Evolutionary conservation across 2,329 filamentous ascomycete genomes (phyloP).

Genomic region (Dactylellina sp.): DNA sequence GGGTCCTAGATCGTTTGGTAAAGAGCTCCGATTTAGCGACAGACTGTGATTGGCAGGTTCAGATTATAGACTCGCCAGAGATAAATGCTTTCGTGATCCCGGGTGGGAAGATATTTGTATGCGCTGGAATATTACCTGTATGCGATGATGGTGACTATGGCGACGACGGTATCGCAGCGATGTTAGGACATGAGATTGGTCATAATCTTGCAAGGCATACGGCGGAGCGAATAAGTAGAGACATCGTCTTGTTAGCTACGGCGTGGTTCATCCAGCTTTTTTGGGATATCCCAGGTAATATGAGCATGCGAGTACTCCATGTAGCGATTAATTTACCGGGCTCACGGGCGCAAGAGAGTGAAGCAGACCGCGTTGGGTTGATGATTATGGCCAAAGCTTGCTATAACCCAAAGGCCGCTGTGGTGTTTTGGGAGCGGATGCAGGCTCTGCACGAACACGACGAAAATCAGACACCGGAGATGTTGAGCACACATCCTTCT

Average conservation of each 20-base stretch:
- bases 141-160: too few relatives aligned
- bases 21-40: conserved; percentile 75
- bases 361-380: conserved; percentile 83
- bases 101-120: conserved; percentile 83
- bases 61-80: conserved; percentile 76
- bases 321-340: conserved; percentile 76
- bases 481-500: conserved; percentile 81
- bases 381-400: conserved; percentile 86
- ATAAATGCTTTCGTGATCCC: conserved; percentile 83
- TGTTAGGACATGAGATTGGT: conserved; percentile 83
- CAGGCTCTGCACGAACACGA: too few relatives aligned
- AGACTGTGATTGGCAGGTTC: conserved; percentile 74
- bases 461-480: conserved; percentile 72
- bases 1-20: conserved; percentile 75
- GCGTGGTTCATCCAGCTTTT: conserved; percentile 63
- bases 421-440: conserved; percentile 75
- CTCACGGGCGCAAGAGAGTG: conserved; percentile 77
- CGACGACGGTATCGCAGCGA: conserved; percentile 78
- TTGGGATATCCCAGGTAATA: conserved; percentile 55
- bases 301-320: conserved; percentile 69
- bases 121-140: conserved; percentile 76
- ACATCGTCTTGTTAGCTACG: conserved; percentile 63
- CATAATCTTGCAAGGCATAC: conserved; percentile 79
- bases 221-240: conserved; percentile 72
- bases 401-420: conserved; percentile 76